These are phyloP conservation scores for Tympanopsis confertula DNA, from an alignment of 2,329 filamentous ascomycete species.

Conservation along the genomic window DNA sequence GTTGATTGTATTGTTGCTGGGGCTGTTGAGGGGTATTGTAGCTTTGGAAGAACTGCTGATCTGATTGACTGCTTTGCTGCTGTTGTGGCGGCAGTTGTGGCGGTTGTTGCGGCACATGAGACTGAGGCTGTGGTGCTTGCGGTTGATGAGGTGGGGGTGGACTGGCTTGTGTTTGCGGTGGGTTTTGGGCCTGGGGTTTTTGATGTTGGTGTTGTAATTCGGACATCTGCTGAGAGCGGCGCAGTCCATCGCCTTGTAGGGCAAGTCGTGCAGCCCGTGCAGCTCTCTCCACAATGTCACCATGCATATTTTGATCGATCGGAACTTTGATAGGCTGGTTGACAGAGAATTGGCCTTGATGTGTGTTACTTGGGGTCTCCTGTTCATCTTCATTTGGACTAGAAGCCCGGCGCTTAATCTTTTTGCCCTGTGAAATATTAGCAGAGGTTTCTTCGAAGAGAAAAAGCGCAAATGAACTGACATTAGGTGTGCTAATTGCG, in stretches of 20 bases:
- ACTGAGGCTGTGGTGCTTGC: not conserved
- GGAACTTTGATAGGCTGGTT: not conserved
- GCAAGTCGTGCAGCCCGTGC: not conserved
- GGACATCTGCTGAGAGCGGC: not conserved
- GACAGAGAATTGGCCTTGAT: not conserved
- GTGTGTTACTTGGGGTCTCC: not conserved
- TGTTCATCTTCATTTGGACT: not conserved
- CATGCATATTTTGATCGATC: not conserved
- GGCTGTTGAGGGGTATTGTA: not conserved
- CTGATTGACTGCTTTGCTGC: too few species aligned
- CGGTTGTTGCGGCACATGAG: too few species aligned
- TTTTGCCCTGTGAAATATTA: not conserved
- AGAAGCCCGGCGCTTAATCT: not conserved
- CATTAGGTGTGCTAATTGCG: constrained; percentile 26
- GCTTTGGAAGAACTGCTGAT: not conserved
- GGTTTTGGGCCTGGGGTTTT: not conserved
- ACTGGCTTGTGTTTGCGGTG: not conserved
- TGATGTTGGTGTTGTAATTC: not conserved
- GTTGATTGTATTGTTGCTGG: not conserved
- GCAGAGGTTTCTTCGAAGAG: not conserved
- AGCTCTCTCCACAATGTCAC: not conserved
- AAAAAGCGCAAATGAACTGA: too few species aligned
- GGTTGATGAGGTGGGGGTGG: not conserved
- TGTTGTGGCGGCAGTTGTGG: not conserved
- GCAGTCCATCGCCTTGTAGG: not conserved